Conservation (phyloP, 2,329 filamentous ascomycete species). For the Colletotrichum sansevieriae region DNA sequence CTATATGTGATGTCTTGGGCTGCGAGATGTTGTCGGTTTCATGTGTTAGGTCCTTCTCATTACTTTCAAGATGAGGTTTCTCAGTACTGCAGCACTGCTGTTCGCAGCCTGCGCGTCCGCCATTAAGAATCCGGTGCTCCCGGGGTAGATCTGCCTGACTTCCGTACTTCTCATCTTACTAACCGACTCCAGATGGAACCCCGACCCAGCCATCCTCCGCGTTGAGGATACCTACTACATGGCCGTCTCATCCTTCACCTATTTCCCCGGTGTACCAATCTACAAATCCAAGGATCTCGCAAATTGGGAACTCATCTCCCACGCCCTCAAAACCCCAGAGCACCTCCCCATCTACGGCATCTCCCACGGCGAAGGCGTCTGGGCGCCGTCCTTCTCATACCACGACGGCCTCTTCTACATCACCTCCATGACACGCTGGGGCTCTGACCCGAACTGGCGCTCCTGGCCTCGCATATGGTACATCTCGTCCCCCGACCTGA, state of each 20-base stretch:
- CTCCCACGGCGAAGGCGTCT: slow-evolving; percentile 29
- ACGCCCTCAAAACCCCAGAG: slow-evolving; percentile 24
- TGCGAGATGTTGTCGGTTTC: not conserved
- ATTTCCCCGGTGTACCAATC: slow-evolving; percentile 66
- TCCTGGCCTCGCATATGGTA: slow-evolving; percentile 51
- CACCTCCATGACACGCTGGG: slow-evolving; percentile 50
- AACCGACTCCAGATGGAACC: slow-evolving; percentile 33
- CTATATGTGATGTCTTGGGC: not conserved
- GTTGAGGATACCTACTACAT: slow-evolving; percentile 29
- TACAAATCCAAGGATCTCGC: slow-evolving; percentile 50
- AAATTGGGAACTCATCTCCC: slow-evolving; percentile 28
- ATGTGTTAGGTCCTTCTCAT: not conserved
- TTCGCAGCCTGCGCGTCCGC: slow-evolving; percentile 25
- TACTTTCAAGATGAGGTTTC: slow-evolving; percentile 29
- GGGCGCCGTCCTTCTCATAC: slow-evolving; percentile 44
- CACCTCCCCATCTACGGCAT: slow-evolving; percentile 30
- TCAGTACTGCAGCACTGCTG: slow-evolving; percentile 10
- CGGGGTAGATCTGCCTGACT: slow-evolving; percentile 17
- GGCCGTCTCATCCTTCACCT: slow-evolving; percentile 52
- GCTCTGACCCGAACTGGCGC: slow-evolving; percentile 53
- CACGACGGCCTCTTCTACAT: slow-evolving; percentile 47
- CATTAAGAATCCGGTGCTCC: slow-evolving; percentile 36
- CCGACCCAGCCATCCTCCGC: slow-evolving; percentile 32
- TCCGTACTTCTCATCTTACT: not conserved
- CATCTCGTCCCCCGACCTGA: slow-evolving; percentile 44